Evolutionary conservation across 768 basidiomycete genomes (phyloP).

Genomic region (Hirschioporus abietinus): DNA sequence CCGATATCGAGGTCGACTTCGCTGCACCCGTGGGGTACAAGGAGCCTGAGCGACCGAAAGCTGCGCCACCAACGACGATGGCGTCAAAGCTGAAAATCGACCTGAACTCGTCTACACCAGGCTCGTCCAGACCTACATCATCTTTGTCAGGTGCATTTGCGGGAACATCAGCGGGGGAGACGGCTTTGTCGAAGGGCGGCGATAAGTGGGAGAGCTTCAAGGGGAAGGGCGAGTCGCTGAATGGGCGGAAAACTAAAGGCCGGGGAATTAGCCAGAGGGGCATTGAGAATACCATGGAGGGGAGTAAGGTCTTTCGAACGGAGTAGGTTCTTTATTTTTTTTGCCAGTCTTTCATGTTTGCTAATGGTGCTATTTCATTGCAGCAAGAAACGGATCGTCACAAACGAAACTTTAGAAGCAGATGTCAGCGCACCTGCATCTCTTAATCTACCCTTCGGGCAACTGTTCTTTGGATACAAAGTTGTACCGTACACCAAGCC

Average conservation of each 20-base stretch:
- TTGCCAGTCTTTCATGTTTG: constrained; percentile 5
- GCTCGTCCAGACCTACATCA: constrained; percentile 77
- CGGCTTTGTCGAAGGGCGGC: constrained; percentile 64
- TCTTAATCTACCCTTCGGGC: constrained; percentile 85
- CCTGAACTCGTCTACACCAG: constrained; percentile 77
- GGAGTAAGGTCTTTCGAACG: constrained; percentile 86
- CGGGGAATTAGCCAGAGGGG: constrained; percentile 85
- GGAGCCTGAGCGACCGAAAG: constrained; percentile 84
- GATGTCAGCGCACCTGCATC: constrained; percentile 83
- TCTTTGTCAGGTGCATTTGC: constrained; percentile 66
- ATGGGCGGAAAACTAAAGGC: constrained; percentile 90
- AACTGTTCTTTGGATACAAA: constrained; percentile 96
- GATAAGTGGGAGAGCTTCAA: constrained; percentile 95
- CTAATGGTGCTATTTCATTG: constrained; percentile 11
- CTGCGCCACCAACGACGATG: constrained; percentile 84
- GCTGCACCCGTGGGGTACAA: constrained; percentile 90
- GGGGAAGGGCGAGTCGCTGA: constrained; percentile 87
- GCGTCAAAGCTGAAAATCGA: constrained; percentile 96
- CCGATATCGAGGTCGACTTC: constrained; percentile 98
- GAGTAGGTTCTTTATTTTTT: constrained; percentile 52
- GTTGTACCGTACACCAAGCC: constrained; percentile 63
- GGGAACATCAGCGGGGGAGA: constrained; percentile 38
- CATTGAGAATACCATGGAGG: constrained; percentile 70
- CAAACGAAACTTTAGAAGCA: constrained; percentile 69
- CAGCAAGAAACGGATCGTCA: constrained; percentile 81